Evolutionary conservation across 2,329 filamentous ascomycete genomes (phyloP).

Genomic region (Arthrobotrys sinensis): DNA sequence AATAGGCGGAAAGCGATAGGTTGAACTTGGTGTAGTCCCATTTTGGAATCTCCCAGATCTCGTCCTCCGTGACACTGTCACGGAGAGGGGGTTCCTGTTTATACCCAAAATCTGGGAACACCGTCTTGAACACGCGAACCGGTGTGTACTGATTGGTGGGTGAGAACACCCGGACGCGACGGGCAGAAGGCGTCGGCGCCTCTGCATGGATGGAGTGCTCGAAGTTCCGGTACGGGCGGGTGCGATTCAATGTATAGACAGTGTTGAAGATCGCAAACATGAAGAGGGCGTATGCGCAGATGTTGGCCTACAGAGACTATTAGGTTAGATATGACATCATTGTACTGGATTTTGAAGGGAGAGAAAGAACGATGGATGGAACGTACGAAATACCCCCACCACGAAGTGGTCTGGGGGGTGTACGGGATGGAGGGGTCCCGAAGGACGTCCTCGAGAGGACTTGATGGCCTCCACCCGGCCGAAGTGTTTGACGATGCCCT

Average conservation of each 20-base stretch:
- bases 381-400: constrained; percentile 37
- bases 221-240: constrained; percentile 90
- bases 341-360: constrained; percentile 47
- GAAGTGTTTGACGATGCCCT: constrained; percentile 79
- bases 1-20: constrained; percentile 86
- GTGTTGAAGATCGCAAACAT: constrained; percentile 81
- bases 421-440: constrained; percentile 35
- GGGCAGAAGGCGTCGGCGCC: constrained; percentile 86
- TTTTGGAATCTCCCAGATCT: constrained; percentile 94
- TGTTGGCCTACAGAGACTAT: constrained; percentile 72
- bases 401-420: constrained; percentile 1
- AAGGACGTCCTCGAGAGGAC: constrained; percentile 83
- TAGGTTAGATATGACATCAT: constrained; percentile 35
- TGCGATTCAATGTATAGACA: constrained; percentile 84
- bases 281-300: constrained; percentile 80
- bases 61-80: constrained; percentile 79
- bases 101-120: constrained; percentile 73
- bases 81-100: constrained; percentile 69
- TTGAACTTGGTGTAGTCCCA: constrained; percentile 94
- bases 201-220: constrained; percentile 79
- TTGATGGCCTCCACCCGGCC: constrained; percentile 68
- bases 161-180: constrained; percentile 88
- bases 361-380: constrained; percentile 61
- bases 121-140: constrained; percentile 79
- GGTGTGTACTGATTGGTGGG: constrained; percentile 84